phyloP scores from a whole-genome alignment of 352 stramenopile species.

The Globisporangium parvum region DNA sequence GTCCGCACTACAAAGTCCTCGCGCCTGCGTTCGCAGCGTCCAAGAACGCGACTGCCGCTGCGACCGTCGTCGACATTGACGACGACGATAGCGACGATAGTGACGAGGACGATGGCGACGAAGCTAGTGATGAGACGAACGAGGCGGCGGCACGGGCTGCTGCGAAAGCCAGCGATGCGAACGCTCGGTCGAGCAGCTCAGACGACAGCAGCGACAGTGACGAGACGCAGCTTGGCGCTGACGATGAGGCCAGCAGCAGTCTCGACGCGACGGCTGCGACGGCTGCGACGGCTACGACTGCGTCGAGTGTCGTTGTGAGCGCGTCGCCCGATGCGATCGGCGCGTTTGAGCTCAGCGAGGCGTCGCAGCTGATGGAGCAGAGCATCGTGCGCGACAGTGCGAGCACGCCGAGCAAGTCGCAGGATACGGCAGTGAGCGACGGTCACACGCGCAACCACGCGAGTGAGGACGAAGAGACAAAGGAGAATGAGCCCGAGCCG shows the following conservation, averaged over 20 bases:
- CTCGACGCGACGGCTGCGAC: background rate
- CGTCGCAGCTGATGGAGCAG: background rate
- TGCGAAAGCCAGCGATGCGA: background rate
- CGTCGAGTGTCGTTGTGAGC: background rate
- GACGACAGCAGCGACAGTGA: background rate
- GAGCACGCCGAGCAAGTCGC: background rate
- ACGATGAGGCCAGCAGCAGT: background rate
- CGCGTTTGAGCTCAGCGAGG: background rate
- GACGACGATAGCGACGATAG: constrained; percentile 5
- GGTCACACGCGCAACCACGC: too few species aligned
- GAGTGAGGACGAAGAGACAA: constrained; percentile 5
- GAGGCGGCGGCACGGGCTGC: background rate
- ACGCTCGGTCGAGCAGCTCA: background rate
- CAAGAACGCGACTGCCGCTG: constrained; percentile 7
- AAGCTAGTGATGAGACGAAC: background rate
- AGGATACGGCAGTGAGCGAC: background rate
- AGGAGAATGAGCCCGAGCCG: constrained; percentile 2
- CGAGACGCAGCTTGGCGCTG: background rate
- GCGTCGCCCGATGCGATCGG: background rate
- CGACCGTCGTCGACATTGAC: constrained; percentile 11
- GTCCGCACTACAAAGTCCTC: constrained; percentile 13
- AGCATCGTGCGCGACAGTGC: constrained; percentile 1
- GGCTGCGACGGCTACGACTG: background rate
- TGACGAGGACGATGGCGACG: background rate
- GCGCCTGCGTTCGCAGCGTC: constrained; percentile 9